phyloP scores from a whole-genome alignment of 1,139 yeast genomes.

The Taiozyma onychis region DNA sequence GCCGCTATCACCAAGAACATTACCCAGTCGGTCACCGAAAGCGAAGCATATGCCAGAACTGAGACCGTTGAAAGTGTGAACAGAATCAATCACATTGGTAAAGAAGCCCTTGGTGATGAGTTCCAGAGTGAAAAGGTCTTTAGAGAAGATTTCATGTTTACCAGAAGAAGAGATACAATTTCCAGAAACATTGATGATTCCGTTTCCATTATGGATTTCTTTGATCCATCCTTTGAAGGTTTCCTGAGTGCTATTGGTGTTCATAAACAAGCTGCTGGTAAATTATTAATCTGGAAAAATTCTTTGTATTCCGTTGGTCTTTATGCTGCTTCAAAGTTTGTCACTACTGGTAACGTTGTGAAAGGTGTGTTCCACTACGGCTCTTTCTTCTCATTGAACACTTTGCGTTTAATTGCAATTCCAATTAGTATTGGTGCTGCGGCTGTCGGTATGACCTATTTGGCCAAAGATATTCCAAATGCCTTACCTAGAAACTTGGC shows the following conservation, averaged over 20 bases:
- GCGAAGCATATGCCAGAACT: conserved; percentile 66
- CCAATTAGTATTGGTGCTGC: conserved; percentile 44
- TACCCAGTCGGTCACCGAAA: conserved; percentile 50
- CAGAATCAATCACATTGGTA: conserved; percentile 61
- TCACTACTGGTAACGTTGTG: conserved; percentile 27
- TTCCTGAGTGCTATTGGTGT: conserved; percentile 30
- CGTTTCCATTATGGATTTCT: conserved; percentile 61
- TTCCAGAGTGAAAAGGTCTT: conserved; percentile 56
- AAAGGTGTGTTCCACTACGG: conserved; percentile 29
- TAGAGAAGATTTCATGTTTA: conserved; percentile 78
- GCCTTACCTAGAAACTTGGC: conserved; percentile 86
- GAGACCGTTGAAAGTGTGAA: conserved; percentile 56
- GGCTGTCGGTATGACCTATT: conserved; percentile 57
- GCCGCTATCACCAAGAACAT: conserved; percentile 60
- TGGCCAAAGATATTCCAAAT: conserved; percentile 76
- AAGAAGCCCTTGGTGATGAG: conserved; percentile 50
- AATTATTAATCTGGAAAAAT: conserved; percentile 25
- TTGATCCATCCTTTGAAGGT: conserved; percentile 69
- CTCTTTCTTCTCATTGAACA: conserved; percentile 28
- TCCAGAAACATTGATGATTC: conserved; percentile 54
- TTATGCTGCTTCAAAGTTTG: conserved; percentile 27
- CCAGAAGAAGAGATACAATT: conserved; percentile 60
- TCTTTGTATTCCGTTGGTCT: conserved; percentile 30
- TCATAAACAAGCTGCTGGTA: conserved; percentile 18
- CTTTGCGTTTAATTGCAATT: conserved; percentile 27